A percentile compares a stretch with the other conserved stretches of the same genome.
Conservation (phyloP, 108 stramenopile genomes). For the Thalassiosira profunda region DNA sequence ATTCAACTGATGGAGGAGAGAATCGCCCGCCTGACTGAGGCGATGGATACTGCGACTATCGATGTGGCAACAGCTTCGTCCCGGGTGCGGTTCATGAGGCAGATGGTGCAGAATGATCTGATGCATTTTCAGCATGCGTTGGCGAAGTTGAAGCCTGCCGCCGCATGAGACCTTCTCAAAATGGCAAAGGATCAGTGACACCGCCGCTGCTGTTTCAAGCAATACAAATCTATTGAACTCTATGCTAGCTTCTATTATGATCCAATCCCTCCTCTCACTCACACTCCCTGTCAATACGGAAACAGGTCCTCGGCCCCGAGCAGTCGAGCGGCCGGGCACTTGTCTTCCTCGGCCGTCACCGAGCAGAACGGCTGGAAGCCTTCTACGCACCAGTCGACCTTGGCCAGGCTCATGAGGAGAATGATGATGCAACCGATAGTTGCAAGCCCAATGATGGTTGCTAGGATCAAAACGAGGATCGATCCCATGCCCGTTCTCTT, state of each 20-base stretch:
- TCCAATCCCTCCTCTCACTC: too few species aligned
- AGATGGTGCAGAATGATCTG: neutral
- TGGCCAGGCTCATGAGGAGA: slow-evolving; percentile 48
- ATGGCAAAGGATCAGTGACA: too few species aligned
- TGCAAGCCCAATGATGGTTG: slow-evolving; percentile 68
- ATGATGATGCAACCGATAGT: slow-evolving; percentile 65
- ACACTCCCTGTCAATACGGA: slow-evolving; percentile 33
- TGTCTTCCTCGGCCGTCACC: slow-evolving; percentile 19
- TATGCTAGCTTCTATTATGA: too few species aligned
- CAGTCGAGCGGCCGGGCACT: slow-evolving; percentile 6
- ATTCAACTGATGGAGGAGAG: slow-evolving; percentile 18
- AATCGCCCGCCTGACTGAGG: slow-evolving; percentile 34
- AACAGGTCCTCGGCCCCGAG: slow-evolving; percentile 24
- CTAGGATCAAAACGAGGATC: slow-evolving; percentile 60
- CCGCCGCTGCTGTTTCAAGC: too few species aligned
- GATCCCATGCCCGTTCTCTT: slow-evolving; percentile 66
- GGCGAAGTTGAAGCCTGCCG: neutral
- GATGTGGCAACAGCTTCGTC: neutral
- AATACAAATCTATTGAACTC: too few species aligned
- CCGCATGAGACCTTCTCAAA: too few species aligned
- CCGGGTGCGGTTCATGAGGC: neutral
- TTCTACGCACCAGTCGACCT: slow-evolving; percentile 58
- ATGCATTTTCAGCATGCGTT: neutral
- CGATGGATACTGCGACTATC: neutral
- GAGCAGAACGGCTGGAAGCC: slow-evolving; percentile 69